phyloP scores from a whole-genome alignment of 768 basidiomycete species.

The Panellus pusillus region DNA sequence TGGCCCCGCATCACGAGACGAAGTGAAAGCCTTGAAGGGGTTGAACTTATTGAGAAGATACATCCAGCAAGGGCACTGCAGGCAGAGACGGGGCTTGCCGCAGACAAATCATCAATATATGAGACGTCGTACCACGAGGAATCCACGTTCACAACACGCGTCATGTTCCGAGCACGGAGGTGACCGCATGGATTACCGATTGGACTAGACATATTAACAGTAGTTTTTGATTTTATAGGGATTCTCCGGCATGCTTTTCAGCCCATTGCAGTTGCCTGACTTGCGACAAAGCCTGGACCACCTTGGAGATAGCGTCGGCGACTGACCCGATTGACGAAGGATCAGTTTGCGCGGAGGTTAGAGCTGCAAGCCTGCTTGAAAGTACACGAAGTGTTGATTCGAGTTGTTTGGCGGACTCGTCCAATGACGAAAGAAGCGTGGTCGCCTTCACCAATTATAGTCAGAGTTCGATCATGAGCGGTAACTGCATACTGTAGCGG shows the following conservation, averaged over 20 bases:
- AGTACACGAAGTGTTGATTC: conserved; percentile 53
- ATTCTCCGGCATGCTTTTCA: conserved; percentile 33
- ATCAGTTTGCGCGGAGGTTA: conserved; percentile 47
- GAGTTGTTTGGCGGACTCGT: conserved; percentile 46
- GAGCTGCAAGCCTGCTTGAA: conserved; percentile 47
- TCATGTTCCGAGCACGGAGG: conserved; percentile 10
- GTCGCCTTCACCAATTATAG: not conserved
- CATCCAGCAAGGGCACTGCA: conserved; percentile 13
- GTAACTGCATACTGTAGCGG: not conserved
- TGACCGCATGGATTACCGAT: conserved; percentile 10
- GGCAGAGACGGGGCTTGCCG: not conserved
- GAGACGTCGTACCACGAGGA: conserved; percentile 10
- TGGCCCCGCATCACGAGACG: conserved; percentile 18
- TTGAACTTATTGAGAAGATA: conserved; percentile 18
- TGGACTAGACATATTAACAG: conserved; percentile 1
- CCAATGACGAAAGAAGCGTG: conserved; percentile 26
- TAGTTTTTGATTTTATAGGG: conserved; percentile 3
- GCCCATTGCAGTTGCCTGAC: conserved; percentile 58
- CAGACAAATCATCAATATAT: conserved; percentile 5
- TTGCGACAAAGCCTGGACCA: conserved; percentile 59
- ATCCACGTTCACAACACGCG: conserved; percentile 17
- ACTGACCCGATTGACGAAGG: conserved; percentile 50
- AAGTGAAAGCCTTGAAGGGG: conserved; percentile 27
- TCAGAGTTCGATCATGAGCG: not conserved
- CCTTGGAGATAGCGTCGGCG: conserved; percentile 71